Conservation (phyloP, 2,329 filamentous ascomycete genomes). For the Dothistroma septosporum region DNA sequence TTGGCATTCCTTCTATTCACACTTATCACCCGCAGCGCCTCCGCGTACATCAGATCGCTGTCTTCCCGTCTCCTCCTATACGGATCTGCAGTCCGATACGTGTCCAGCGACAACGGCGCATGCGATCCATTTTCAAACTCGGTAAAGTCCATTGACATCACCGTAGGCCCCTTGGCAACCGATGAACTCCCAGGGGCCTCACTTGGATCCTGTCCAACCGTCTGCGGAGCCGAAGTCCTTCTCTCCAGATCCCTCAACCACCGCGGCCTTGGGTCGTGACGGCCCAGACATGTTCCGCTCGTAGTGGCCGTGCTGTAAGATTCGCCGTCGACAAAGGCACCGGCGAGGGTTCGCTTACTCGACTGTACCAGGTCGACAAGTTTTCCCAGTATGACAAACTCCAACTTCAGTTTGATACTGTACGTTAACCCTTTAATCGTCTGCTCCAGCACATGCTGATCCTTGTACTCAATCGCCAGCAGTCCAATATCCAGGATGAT, state of each 20-base stretch:
- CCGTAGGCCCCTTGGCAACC: neutral
- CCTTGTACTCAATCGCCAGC: conserved; percentile 2
- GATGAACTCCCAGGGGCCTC: neutral
- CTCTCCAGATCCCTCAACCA: neutral
- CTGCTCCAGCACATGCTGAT: conserved; percentile 1
- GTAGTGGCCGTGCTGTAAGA: neutral
- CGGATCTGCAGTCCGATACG: neutral
- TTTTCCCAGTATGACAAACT: neutral
- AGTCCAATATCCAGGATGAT: conserved; percentile 1
- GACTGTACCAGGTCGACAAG: neutral
- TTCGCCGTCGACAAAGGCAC: neutral
- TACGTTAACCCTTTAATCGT: conserved; percentile 1
- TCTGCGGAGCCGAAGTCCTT: neutral
- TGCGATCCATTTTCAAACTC: neutral
- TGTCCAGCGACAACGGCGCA: neutral
- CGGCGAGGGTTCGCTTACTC: neutral
- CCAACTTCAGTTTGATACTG: neutral
- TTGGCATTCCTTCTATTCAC: neutral
- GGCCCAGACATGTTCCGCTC: neutral
- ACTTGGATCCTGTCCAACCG: neutral
- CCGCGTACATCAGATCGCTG: neutral
- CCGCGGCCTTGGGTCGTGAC: neutral
- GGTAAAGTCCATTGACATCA: neutral
- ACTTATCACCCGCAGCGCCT: neutral
- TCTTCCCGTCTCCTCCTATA: neutral